These are phyloP conservation scores for Podaxis sp. DNA, from an alignment of 768 basidiomycete genomes.

Conservation along the genomic window DNA sequence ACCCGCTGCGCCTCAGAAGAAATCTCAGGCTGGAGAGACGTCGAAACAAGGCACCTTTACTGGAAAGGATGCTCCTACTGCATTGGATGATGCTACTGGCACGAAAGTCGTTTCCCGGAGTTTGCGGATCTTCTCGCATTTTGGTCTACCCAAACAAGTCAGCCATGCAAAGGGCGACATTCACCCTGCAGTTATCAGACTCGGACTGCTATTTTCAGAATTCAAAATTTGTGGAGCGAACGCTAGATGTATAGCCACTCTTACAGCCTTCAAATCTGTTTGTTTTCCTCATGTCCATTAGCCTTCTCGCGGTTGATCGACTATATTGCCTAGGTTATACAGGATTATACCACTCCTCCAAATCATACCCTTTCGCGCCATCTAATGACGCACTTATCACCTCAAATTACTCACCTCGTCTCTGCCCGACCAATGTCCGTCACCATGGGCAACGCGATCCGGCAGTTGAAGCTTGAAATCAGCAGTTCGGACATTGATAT, in stretches of 20 bases:
- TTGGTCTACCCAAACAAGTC: conserved; percentile 65
- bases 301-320: conserved; percentile 10
- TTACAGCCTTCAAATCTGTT: conserved; percentile 90
- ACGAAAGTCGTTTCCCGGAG: conserved; percentile 49
- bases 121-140: conserved; percentile 83
- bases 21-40: conserved; percentile 25
- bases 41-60: conserved; percentile 19
- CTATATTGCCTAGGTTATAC: conserved; percentile 61
- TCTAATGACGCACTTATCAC: conserved; percentile 87
- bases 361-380: conserved; percentile 87
- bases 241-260: conserved; percentile 89
- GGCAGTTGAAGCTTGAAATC: conserved; percentile 94
- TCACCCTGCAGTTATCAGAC: conserved; percentile 82
- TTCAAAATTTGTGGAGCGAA: conserved; percentile 95
- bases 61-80: conserved; percentile 25
- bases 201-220: conserved; percentile 86
- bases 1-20: conserved; percentile 27
- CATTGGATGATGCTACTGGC: conserved; percentile 29
- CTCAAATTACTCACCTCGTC: conserved; percentile 89
- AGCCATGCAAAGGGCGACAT: conserved; percentile 75
- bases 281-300: conserved; percentile 21
- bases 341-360: conserved; percentile 83
- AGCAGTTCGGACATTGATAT: conserved; percentile 89
- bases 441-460: conserved; percentile 92
- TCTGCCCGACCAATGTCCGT: conserved; percentile 87